A percentile compares a stretch with the other conserved stretches of the same genome.
Evolutionary conservation across 1,284 basidiomycete species (phyloP).

Genomic region (Marasmius fiardii): DNA sequence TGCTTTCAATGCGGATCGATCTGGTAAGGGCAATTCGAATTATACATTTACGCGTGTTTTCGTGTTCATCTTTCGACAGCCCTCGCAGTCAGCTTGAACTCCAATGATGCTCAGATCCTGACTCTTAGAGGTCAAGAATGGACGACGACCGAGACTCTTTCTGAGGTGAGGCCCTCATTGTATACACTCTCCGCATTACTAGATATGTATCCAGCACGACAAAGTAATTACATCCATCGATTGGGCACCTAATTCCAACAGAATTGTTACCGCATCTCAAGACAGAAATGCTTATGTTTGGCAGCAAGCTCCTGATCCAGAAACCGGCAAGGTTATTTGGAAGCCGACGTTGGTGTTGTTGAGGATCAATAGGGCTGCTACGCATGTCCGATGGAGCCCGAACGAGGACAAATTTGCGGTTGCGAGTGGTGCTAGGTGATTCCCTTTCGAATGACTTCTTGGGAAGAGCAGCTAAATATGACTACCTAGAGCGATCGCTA

Average conservation of each 20-base stretch:
- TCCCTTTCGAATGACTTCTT: background rate
- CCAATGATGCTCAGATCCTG: constrained; percentile 87
- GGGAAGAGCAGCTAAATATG: constrained; percentile 5
- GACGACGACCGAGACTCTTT: constrained; percentile 76
- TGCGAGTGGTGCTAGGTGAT: constrained; percentile 89
- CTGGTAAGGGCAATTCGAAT: constrained; percentile 52
- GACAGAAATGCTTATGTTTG: constrained; percentile 99
- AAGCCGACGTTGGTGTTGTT: constrained; percentile 97
- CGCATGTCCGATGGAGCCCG: constrained; percentile 94
- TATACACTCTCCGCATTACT: background rate
- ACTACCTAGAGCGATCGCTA: constrained; percentile 73
- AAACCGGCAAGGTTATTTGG: constrained; percentile 74
- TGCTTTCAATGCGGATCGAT: constrained; percentile 89
- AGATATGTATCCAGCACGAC: too few species aligned
- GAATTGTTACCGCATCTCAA: constrained; percentile 97
- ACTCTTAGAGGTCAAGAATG: constrained; percentile 67
- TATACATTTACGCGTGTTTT: constrained; percentile 1
- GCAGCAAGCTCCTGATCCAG: constrained; percentile 76
- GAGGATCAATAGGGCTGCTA: constrained; percentile 94
- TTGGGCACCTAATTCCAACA: constrained; percentile 96
- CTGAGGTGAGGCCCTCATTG: constrained; percentile 61
- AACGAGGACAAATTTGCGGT: constrained; percentile 99
- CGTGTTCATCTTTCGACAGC: constrained; percentile 44
- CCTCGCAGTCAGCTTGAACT: constrained; percentile 90
- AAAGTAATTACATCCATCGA: constrained; percentile 98